phyloP scores from a whole-genome alignment of 148 eudicot genomes.

The Camellia lanceoleosa region DNA sequence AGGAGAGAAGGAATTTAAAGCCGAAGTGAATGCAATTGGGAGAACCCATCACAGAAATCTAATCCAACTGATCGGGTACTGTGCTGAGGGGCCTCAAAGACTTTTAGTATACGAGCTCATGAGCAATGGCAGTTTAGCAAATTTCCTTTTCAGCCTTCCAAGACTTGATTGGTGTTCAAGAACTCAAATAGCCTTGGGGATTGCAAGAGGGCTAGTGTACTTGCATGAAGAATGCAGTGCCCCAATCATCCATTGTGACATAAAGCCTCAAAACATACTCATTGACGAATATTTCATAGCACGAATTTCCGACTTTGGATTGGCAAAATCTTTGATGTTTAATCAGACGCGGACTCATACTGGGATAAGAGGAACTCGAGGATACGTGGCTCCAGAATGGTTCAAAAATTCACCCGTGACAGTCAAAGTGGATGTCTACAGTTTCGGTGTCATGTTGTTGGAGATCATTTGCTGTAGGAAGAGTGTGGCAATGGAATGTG shows the following conservation, averaged over 20 bases:
- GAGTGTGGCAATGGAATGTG: slow-evolving; percentile 2
- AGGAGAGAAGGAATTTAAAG: slow-evolving; percentile 22
- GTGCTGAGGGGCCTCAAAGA: slow-evolving; percentile 14
- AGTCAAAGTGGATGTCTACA: slow-evolving; percentile 17
- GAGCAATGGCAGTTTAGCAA: slow-evolving; percentile 16
- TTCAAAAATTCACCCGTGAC: slow-evolving; percentile 12
- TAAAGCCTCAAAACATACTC: slow-evolving; percentile 23
- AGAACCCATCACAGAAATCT: slow-evolving; percentile 21
- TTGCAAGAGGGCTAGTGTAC: slow-evolving; percentile 22
- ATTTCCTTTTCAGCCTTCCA: slow-evolving; percentile 9
- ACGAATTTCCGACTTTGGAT: slow-evolving; percentile 16
- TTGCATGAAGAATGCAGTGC: slow-evolving; percentile 20
- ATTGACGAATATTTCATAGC: neutral
- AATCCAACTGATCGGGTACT: slow-evolving; percentile 16
- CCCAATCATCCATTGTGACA: slow-evolving; percentile 17
- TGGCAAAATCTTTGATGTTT: slow-evolving; percentile 11
- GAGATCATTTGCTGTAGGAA: slow-evolving; percentile 20
- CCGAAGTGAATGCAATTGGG: slow-evolving; percentile 19
- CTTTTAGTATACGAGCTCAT: slow-evolving; percentile 19
- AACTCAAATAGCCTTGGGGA: slow-evolving; percentile 12
- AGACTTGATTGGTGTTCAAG: slow-evolving; percentile 13
- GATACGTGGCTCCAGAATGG: slow-evolving; percentile 24
- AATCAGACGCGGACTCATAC: slow-evolving; percentile 5
- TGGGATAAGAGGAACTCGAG: slow-evolving; percentile 22
- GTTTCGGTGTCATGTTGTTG: slow-evolving; percentile 16